Conservation (phyloP, 371 early-diverging fungal genomes). For the Mucor circinelloides region DNA sequence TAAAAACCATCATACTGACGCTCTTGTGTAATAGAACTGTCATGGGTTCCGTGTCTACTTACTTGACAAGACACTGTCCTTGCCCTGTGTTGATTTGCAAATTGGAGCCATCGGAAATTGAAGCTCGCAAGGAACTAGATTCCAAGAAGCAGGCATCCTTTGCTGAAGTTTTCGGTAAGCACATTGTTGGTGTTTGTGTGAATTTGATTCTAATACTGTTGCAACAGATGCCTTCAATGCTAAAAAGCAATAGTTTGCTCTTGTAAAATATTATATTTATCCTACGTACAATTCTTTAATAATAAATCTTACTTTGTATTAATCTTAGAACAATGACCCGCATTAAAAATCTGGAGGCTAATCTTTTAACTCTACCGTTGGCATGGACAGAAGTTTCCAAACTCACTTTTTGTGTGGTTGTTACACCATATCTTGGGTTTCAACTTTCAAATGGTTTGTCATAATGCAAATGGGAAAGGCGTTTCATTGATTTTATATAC, state of each 20-base stretch:
- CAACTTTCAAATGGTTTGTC: too few species aligned
- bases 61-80: constrained; percentile 34
- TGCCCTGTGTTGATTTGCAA: constrained; percentile 41
- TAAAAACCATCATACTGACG: background rate
- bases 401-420: too few species aligned
- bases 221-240: background rate
- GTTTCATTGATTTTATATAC: too few species aligned
- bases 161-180: constrained; percentile 19
- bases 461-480: too few species aligned
- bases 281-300: background rate
- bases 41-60: constrained; percentile 41
- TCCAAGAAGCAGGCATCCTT: constrained; percentile 18
- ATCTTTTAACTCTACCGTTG: background rate
- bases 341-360: background rate
- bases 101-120: constrained; percentile 31
- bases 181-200: background rate
- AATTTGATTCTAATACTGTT: background rate
- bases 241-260: background rate
- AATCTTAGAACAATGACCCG: too few species aligned
- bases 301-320: background rate
- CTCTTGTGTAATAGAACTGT: constrained; percentile 14
- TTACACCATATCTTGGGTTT: too few species aligned
- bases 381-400: background rate
- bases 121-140: constrained; percentile 26
- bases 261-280: background rate